Percentiles rank a stretch among this genome's conserved stretches.
phyloP scores from a whole-genome alignment of 2,329 filamentous ascomycete genomes.

The Colletotrichum sp. region DNA sequence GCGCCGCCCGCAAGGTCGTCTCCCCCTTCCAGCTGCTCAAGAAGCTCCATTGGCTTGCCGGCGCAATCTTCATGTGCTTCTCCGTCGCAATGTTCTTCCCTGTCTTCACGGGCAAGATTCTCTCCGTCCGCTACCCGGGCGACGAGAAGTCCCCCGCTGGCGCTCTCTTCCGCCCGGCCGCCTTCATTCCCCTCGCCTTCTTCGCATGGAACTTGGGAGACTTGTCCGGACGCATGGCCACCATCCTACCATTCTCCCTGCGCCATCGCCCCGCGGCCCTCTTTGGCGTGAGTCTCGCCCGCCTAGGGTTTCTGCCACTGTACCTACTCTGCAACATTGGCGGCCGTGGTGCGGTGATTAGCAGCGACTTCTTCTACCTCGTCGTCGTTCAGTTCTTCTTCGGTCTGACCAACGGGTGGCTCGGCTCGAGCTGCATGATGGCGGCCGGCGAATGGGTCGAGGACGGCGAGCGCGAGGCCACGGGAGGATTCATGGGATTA shows the following conservation, averaged over 20 bases:
- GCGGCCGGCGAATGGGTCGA: conserved; percentile 82
- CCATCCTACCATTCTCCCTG: conserved; percentile 62
- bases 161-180: conserved; percentile 69
- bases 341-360: conserved; percentile 73
- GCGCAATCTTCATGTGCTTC: conserved; percentile 83
- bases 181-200: conserved; percentile 90
- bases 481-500: conserved; percentile 92
- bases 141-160: conserved; percentile 32
- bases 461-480: conserved; percentile 82
- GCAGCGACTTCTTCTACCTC: conserved; percentile 89
- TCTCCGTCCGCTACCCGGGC: conserved; percentile 40
- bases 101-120: conserved; percentile 78
- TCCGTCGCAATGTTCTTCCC: conserved; percentile 92
- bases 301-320: conserved; percentile 78
- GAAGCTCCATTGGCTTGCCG: conserved; percentile 80
- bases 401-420: conserved; percentile 84
- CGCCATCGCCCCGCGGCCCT: conserved; percentile 69
- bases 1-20: conserved; percentile 52
- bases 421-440: conserved; percentile 92
- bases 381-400: conserved; percentile 83
- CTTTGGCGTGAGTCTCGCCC: conserved; percentile 69
- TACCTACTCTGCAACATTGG: conserved; percentile 91
- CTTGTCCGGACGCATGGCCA: conserved; percentile 74
- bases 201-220: conserved; percentile 95
- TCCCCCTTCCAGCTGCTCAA: conserved; percentile 70